Evolutionary conservation across 495 filamentous ascomycete genomes (phyloP), one percentile per base, ranked within the genome.

Genomic region (Corynascus novoguineensis): DNA sequence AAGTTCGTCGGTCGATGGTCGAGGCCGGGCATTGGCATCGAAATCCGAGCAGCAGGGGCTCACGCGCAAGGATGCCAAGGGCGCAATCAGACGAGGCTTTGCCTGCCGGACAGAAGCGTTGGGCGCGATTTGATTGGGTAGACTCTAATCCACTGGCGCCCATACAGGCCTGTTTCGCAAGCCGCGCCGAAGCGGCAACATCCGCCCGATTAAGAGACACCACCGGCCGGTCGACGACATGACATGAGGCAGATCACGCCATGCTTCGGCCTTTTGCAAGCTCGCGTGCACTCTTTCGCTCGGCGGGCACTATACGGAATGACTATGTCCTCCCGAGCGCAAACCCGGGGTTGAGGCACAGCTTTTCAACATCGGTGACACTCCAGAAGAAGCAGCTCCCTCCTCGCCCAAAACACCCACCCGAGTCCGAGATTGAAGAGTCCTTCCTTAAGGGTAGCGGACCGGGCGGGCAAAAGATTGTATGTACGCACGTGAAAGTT

Each of bases 401-500:
- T 0, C 83, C 88, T 12, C 86, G 89, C 0, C 81, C 86, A 17
- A 83, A 82, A 61, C 75, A 73, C 1, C 76, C 95, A 59, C 73
- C 83, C 12, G 92, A 96, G 60, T 74, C 77, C 28, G 90, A 96
- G 48, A 81, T 97, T 57, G 82, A 82, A 34, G 86, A 96, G 62
- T 79, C 80, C 42, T 98, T 93, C 74, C 80, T 98, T 25, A 95
- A 91, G 68, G 93, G 93, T 65, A 88, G 82, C 64, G 93, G 93
- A 11, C 93, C 93, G 1, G 93, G 93, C 45, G 93, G 93, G 0
- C 93, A 98, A 71, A 97, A 97, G 71, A 97, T 97, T 72, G 81
- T 83, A 66, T 29, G 73, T 48, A 31, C 12, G 24, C 58, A 19
- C 11, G 9, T 15, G n/a, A n/a, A n/a, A n/a, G n/a, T 51, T 3